Conservation (phyloP, 73 alveolate species). For the Symbiodinium natans region DNA sequence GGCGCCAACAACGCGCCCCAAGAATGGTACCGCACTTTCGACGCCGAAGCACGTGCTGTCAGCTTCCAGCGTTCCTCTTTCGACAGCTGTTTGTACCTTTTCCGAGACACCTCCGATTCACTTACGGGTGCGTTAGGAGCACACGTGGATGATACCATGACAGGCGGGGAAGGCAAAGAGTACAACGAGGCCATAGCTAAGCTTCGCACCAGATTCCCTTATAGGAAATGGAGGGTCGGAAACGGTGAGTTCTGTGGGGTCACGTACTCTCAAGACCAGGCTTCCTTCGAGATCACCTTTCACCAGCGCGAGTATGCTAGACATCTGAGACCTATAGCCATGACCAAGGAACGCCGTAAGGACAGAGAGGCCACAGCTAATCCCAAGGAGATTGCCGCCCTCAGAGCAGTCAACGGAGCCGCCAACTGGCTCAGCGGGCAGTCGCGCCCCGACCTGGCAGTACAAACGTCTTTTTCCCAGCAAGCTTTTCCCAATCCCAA, state of each 20-base stretch:
- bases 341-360: not conserved
- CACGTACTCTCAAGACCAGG: not conserved
- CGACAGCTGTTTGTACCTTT: conserved; percentile 16
- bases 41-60: not conserved
- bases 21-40: conserved; percentile 34
- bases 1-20: conserved; percentile 47
- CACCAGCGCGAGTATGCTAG: conserved; percentile 22
- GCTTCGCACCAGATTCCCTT: not conserved
- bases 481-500: not conserved
- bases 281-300: not conserved
- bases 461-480: not conserved
- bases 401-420: conserved; percentile 53
- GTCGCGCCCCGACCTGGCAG: conserved; percentile 20
- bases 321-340: not conserved
- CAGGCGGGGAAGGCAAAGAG: not conserved
- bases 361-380: not conserved
- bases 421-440: not conserved
- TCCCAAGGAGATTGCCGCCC: not conserved
- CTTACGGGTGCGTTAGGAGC: conserved; percentile 9
- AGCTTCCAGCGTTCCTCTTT: not conserved
- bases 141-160: conserved; percentile 52
- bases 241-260: conserved; percentile 29
- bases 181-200: not conserved
- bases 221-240: not conserved
- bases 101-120: not conserved